Conservation (phyloP, 257 asterid genomes). For the Henckelia pumila region DNA sequence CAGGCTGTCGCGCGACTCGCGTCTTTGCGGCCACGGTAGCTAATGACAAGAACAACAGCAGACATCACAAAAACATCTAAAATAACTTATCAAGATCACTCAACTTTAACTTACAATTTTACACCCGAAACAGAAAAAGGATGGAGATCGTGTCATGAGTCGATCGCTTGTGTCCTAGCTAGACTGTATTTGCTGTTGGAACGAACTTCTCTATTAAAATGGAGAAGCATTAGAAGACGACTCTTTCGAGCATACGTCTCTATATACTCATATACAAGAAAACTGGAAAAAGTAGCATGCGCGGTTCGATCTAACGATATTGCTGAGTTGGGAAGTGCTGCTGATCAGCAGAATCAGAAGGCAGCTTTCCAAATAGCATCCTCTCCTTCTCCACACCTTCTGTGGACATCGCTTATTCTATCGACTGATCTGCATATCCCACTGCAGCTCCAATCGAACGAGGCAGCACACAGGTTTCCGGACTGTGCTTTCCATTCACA, state of each 20-base stretch:
- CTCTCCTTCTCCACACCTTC: slow-evolving; percentile 58
- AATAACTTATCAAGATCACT: background rate
- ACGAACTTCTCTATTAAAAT: background rate
- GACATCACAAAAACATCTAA: background rate
- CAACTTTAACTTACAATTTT: background rate
- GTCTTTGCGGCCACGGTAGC: background rate
- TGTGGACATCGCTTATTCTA: slow-evolving; percentile 46
- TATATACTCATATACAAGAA: background rate
- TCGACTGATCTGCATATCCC: slow-evolving; percentile 62
- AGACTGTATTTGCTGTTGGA: background rate
- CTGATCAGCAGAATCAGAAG: too few species aligned
- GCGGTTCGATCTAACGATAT: too few species aligned
- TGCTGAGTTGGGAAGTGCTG: background rate
- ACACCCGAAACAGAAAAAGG: background rate
- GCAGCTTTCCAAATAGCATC: slow-evolving; percentile 56
- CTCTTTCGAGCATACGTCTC: background rate
- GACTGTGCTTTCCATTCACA: slow-evolving; percentile 67
- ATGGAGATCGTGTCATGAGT: background rate
- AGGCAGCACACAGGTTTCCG: slow-evolving; percentile 57
- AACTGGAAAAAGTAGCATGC: too few species aligned
- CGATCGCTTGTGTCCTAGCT: background rate
- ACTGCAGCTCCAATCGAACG: slow-evolving; percentile 68
- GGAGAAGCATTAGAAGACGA: background rate
- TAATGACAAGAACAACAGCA: background rate
- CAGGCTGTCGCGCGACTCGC: too few species aligned